phyloP scores from a whole-genome alignment of 2,329 filamentous ascomycete genomes.

The Colletotrichum spaethianum region DNA sequence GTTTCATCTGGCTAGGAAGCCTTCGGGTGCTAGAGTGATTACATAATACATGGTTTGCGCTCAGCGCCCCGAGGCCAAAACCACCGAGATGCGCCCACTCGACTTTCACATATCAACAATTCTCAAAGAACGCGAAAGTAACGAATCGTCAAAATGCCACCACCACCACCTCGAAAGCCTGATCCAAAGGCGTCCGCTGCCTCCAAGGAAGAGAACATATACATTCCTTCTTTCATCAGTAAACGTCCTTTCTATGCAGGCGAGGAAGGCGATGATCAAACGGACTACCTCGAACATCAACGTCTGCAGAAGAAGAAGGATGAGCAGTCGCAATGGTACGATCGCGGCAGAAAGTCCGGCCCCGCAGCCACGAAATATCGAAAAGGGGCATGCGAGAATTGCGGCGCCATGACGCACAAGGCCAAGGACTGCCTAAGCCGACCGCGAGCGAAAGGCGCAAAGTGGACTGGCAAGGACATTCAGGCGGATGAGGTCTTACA shows the following conservation, averaged over 20 bases:
- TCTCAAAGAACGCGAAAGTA: background rate
- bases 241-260: constrained; percentile 97
- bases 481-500: constrained; percentile 92
- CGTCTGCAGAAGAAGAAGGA: constrained; percentile 81
- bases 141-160: constrained; percentile 39
- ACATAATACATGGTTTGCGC: background rate
- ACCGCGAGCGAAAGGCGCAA: constrained; percentile 89
- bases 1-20: background rate
- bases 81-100: background rate
- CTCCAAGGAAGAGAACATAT: constrained; percentile 94
- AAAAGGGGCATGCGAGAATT: constrained; percentile 99
- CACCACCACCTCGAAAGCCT: constrained; percentile 52
- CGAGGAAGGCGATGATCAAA: constrained; percentile 80
- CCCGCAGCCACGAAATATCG: constrained; percentile 96
- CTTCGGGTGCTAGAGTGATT: background rate
- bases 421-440: constrained; percentile 92
- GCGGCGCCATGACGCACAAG: constrained; percentile 96
- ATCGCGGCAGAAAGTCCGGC: constrained; percentile 86
- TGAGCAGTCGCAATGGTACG: constrained; percentile 89
- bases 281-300: constrained; percentile 97
- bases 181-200: constrained; percentile 52
- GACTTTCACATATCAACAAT: background rate
- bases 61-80: constrained; percentile 39
- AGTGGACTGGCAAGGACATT: constrained; percentile 93
- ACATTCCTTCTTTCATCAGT: constrained; percentile 98